These are phyloP conservation scores for Ascochyta fabae DNA, from an alignment of 2,329 filamentous ascomycete species.

Conservation along the genomic window DNA sequence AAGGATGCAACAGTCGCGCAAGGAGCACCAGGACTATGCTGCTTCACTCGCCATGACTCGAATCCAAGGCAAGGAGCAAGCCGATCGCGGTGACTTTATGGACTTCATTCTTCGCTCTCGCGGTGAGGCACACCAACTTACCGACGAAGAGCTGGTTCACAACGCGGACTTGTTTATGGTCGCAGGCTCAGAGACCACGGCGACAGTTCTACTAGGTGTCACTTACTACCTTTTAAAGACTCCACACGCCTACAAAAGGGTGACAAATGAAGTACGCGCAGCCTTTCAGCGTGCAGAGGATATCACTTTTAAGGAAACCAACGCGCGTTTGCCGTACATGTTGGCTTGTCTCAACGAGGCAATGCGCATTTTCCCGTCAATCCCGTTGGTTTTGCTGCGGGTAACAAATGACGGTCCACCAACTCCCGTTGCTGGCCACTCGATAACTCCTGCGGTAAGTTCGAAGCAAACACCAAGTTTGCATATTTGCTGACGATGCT, in stretches of 20 bases:
- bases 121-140: conserved; percentile 9
- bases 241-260: conserved; percentile 14
- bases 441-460: conserved; percentile 13
- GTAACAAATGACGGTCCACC: conserved; percentile 4
- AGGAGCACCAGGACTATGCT: conserved; percentile 14
- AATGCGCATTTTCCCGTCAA: conserved; percentile 15
- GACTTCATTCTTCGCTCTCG: conserved; percentile 17
- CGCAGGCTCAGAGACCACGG: conserved; percentile 34
- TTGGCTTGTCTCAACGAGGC: conserved; percentile 12
- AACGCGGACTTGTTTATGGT: conserved; percentile 24
- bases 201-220: conserved; percentile 25
- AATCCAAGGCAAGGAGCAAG: conserved; percentile 12
- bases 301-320: conserved; percentile 18
- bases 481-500: neutral
- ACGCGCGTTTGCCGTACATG: conserved; percentile 10
- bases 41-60: conserved; percentile 13
- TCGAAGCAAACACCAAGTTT: no score
- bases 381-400: conserved; percentile 6
- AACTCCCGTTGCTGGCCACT: conserved; percentile 12
- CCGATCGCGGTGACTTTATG: conserved; percentile 18
- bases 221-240: conserved; percentile 22
- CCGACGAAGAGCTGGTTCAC: conserved; percentile 14
- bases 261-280: conserved; percentile 22
- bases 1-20: conserved; percentile 17
- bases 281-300: conserved; percentile 23